Evolutionary conservation across 148 eudicot genomes (phyloP).

Genomic region (Nepenthes gracilis): DNA sequence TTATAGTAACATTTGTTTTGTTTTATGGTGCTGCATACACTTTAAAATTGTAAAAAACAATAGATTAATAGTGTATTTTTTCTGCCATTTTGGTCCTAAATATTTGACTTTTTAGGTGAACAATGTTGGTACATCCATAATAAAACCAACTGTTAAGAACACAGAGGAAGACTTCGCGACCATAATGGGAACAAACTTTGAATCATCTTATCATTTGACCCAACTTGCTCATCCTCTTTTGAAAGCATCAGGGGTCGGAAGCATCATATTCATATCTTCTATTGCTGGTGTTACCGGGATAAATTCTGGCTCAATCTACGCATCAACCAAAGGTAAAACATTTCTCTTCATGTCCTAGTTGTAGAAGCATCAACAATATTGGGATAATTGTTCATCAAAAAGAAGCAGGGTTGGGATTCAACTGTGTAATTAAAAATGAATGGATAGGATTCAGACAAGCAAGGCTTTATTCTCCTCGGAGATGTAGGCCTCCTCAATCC

Average conservation of each 20-base stretch:
- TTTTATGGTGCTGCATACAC: too few species aligned
- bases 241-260: constrained; percentile 40
- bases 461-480: too few species aligned
- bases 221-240: constrained; percentile 53
- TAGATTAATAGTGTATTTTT: too few species aligned
- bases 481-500: too few species aligned
- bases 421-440: neutral
- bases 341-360: neutral
- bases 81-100: too few species aligned
- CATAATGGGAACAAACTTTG: constrained; percentile 35
- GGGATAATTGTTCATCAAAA: neutral
- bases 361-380: neutral
- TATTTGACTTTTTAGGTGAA: constrained; percentile 15
- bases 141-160: constrained; percentile 19
- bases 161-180: constrained; percentile 21
- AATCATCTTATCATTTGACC: constrained; percentile 38
- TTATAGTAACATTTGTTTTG: too few species aligned
- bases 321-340: constrained; percentile 33
- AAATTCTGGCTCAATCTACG: constrained; percentile 27
- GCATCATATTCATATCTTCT: constrained; percentile 40
- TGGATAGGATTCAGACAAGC: too few species aligned
- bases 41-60: too few species aligned
- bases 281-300: constrained; percentile 26
- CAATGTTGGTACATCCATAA: constrained; percentile 24
- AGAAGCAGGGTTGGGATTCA: neutral